Conservation (phyloP, 352 stramenopile species). For the Phytophthora ohioensis region DNA sequence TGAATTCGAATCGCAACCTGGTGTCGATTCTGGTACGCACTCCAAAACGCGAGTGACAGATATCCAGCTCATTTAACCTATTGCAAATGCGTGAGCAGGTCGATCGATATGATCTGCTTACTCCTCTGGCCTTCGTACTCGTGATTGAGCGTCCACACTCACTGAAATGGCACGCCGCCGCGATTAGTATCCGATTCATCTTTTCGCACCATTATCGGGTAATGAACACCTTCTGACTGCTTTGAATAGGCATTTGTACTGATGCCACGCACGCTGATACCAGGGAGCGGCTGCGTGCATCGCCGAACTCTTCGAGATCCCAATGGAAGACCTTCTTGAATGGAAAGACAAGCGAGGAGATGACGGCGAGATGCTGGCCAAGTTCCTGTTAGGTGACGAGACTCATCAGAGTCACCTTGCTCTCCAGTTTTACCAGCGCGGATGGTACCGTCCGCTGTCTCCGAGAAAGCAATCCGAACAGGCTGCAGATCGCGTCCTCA, state of each 20-base stretch:
- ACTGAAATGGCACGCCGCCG: slow-evolving; percentile 71
- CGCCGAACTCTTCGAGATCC: slow-evolving; percentile 33
- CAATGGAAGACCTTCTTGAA: slow-evolving; percentile 20
- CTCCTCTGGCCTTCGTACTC: slow-evolving; percentile 66
- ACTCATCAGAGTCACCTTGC: slow-evolving; percentile 42
- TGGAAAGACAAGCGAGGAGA: slow-evolving; percentile 31
- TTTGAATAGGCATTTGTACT: not conserved
- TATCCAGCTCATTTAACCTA: slow-evolving; percentile 9
- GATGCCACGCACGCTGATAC: not conserved
- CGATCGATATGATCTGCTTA: slow-evolving; percentile 50
- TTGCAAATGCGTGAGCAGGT: slow-evolving; percentile 31
- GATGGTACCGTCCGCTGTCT: slow-evolving; percentile 52
- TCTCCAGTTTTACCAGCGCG: slow-evolving; percentile 62
- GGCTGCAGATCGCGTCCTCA: slow-evolving; percentile 26
- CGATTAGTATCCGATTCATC: slow-evolving; percentile 60
- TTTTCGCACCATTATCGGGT: slow-evolving; percentile 44
- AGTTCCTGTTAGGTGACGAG: slow-evolving; percentile 49
- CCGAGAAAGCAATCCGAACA: slow-evolving; percentile 30
- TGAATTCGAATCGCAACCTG: slow-evolving; percentile 53
- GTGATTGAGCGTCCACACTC: slow-evolving; percentile 57
- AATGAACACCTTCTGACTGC: not conserved
- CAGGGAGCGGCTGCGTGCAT: slow-evolving; percentile 29
- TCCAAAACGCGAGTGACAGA: not conserved
- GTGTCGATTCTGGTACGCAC: slow-evolving; percentile 50
- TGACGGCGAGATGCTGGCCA: slow-evolving; percentile 37